phyloP scores from a whole-genome alignment of 2,329 filamentous ascomycete genomes.

The Orbilia oligospora region DNA sequence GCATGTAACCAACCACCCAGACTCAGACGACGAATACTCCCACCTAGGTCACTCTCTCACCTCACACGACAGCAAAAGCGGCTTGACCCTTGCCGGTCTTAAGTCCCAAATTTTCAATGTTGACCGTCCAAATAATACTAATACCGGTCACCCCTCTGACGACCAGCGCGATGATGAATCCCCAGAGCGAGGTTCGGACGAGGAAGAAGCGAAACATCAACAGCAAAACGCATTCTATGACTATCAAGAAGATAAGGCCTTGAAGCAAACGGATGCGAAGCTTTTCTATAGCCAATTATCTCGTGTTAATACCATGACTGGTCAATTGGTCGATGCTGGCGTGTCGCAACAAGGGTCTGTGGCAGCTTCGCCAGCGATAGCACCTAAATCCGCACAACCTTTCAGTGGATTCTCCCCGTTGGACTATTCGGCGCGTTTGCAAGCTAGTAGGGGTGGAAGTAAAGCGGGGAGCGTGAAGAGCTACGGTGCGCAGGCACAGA shows the following conservation, averaged over 20 bases:
- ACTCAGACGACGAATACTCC: slow-evolving; percentile 58
- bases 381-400: slow-evolving; percentile 68
- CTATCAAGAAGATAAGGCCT: slow-evolving; percentile 90
- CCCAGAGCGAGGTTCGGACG: slow-evolving; percentile 47
- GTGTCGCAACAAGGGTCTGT: slow-evolving; percentile 39
- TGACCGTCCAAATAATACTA: slow-evolving; percentile 11
- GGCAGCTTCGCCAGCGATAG: slow-evolving; percentile 63
- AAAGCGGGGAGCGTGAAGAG: slow-evolving; percentile 66
- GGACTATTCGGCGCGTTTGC: slow-evolving; percentile 62
- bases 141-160: slow-evolving; percentile 15
- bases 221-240: slow-evolving; percentile 90
- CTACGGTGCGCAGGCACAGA: slow-evolving; percentile 66
- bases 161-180: slow-evolving; percentile 41
- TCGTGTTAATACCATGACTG: slow-evolving; percentile 66
- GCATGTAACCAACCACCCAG: slow-evolving; percentile 60
- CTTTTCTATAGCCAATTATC: slow-evolving; percentile 84
- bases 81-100: slow-evolving; percentile 4
- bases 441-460: slow-evolving; percentile 63
- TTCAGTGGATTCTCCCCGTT: slow-evolving; percentile 65
- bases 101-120: slow-evolving; percentile 14
- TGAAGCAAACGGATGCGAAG: slow-evolving; percentile 94
- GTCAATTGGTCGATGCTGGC: slow-evolving; percentile 61
- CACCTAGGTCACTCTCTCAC: slow-evolving; percentile 51
- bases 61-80: slow-evolving; percentile 47
- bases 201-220: slow-evolving; percentile 67